phyloP scores from a whole-genome alignment of 192 early-diverging fungal species.

The Chytriomyces sp. region DNA sequence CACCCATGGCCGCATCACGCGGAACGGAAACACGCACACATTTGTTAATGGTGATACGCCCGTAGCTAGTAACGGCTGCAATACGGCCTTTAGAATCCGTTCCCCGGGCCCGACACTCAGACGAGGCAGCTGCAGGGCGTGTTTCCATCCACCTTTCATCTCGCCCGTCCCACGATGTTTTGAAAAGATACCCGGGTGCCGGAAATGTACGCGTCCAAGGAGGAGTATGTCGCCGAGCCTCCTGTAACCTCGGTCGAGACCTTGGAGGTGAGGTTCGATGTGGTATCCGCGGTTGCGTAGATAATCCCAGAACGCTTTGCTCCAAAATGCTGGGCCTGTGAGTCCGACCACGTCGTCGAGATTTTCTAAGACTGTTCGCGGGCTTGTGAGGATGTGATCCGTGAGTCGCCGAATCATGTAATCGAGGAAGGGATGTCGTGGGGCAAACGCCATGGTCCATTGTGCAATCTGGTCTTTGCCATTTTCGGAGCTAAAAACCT shows the following conservation, averaged over 20 bases:
- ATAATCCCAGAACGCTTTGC: background rate
- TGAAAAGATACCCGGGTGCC: background rate
- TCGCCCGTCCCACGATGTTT: background rate
- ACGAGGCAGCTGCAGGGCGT: background rate
- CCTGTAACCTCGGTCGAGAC: background rate
- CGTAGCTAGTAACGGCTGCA: background rate
- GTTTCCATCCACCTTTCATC: conserved; percentile 2
- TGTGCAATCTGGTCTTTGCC: conserved; percentile 10
- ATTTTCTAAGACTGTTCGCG: background rate
- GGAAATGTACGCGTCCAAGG: background rate
- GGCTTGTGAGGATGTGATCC: background rate
- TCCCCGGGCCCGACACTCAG: background rate
- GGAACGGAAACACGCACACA: background rate
- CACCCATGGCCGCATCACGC: background rate
- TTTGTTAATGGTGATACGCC: background rate
- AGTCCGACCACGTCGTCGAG: conserved; percentile 12
- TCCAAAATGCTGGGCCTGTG: conserved; percentile 13
- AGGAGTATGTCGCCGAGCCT: background rate
- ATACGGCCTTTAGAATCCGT: background rate
- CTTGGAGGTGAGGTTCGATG: background rate
- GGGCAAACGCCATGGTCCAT: conserved; percentile 33
- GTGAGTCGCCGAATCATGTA: conserved; percentile 9
- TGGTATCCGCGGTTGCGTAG: background rate
- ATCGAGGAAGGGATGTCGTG: conserved; percentile 29
- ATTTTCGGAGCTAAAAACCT: background rate